Percentiles rank a stretch among this genome's conserved stretches.
These are phyloP conservation scores for Pichia kudriavzevii DNA, from an alignment of 1,139 yeast genomes.

Conservation along the genomic window DNA sequence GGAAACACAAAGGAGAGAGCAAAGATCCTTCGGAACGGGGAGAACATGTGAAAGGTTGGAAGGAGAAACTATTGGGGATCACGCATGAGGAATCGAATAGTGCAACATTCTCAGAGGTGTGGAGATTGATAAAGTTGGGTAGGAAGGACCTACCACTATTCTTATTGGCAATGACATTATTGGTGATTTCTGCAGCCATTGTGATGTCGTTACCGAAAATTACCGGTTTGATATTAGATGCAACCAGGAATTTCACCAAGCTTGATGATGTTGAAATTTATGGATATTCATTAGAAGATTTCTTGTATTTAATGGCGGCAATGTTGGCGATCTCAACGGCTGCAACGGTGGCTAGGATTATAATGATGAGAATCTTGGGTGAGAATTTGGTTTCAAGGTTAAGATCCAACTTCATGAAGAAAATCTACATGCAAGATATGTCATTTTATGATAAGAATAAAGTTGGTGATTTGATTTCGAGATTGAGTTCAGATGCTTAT, in stretches of 20 bases:
- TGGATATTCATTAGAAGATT: conserved; percentile 42
- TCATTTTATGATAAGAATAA: conserved; percentile 89
- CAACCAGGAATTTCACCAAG: conserved; percentile 35
- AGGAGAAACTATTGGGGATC: conserved; percentile 24
- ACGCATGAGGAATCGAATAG: conserved; percentile 27
- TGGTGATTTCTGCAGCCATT: conserved; percentile 52
- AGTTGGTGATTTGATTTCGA: conserved; percentile 87
- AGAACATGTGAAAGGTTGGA: no score
- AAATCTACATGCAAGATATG: conserved; percentile 77
- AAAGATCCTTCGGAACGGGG: no score
- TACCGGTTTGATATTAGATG: conserved; percentile 71
- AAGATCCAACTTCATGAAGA: conserved; percentile 67
- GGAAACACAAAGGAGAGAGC: background rate
- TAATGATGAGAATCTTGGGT: conserved; percentile 67
- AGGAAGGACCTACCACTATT: conserved; percentile 45
- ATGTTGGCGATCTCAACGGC: conserved; percentile 62
- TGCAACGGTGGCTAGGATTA: conserved; percentile 76
- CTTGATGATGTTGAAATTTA: conserved; percentile 34
- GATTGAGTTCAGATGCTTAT: conserved; percentile 84
- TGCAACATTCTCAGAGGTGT: conserved; percentile 40
- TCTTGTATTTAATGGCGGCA: conserved; percentile 42
- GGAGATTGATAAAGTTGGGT: conserved; percentile 43
- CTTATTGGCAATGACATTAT: conserved; percentile 50
- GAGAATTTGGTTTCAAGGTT: conserved; percentile 81
- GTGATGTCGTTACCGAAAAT: conserved; percentile 74